Base-by-base conservation (phyloP, 139 green algal species). In the Monoraphidium neglectum region DNA sequence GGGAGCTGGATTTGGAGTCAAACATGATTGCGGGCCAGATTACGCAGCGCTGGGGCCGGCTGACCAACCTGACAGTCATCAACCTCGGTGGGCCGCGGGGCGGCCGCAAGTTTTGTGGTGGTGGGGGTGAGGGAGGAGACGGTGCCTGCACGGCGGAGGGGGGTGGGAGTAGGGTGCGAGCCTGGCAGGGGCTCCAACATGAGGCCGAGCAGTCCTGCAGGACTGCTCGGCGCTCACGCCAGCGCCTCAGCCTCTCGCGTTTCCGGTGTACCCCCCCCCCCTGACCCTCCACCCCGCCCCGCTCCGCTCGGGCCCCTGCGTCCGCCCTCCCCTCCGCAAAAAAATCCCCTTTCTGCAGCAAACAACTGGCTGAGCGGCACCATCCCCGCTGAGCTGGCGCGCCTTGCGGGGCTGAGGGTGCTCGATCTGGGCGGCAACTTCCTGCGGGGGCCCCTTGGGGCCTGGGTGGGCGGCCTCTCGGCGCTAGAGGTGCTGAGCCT, bases 331-430 rank as follows among this genome's bases (percentile, higher is more conserved):
- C n/a, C n/a, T n/a, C n/a, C n/a, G n/a, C n/a, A n/a, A n/a, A n/a
- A n/a, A n/a, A n/a, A n/a, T n/a, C n/a, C n/a, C n/a, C n/a, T n/a
- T n/a, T n/a, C n/a, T n/a, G 21, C 73, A 79, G 75, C 53, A 24
- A 82, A 81, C 72, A 88, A 88, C 76, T 77, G 33, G 67, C 72
- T 88, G 54, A 56, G 24, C 15, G 78, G 78, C 40, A 64, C 43
- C 46, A 60, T 88, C 1, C 54, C 46, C 12, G 3, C n/a, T 3
- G 16, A 30, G 16, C 37, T 82, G 54, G 56, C 61, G 69, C 38
- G 40, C n/a, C 57, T 85, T 6, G 69, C 46, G 13, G 37, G 69
- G 15, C 68, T 86, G 10, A 18, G 33, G 0, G 13, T 13, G 8
- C 66, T 86, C 0, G 46, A 24, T 24, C 49, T 86, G 0, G 36